Base-by-base conservation (phyloP, 129 eudicot genomes). In the Kitagawia praeruptora region DNA sequence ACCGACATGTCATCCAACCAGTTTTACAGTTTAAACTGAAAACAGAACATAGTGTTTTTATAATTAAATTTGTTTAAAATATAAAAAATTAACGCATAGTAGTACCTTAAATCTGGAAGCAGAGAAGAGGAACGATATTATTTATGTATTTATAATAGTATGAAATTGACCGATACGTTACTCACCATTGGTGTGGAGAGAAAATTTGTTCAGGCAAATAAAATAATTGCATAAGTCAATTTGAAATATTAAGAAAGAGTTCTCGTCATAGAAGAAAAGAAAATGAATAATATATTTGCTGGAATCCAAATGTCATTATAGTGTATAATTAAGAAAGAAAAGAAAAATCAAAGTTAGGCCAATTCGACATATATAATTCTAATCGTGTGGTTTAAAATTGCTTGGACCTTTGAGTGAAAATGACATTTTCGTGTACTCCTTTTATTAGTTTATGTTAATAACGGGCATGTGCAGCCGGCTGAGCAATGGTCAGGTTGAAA, bases 301-400 rank as follows among this genome's bases (percentile, higher is more conserved):
- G 69, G 69, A 61, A 61, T 46, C 49, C 49, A 46, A 46, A 46
- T 46, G 12, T 46, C 49, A 46, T 61, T 61, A 58, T 61, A 34
- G 37, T 25, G 34, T 61, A 0, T 1, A 31, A 67, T 14, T 31
- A 9, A 31, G 8, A 67, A 67, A 34, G 15, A 0, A 7, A 38
- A 16, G 38, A 71, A 71, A 19, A 61, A 3, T 73, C 77, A 73
- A 73, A 73, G 54, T 73, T 73, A 41, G 53, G 77, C 53, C 47
- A 23, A 73, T 73, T 41, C 34, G 46, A 73, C 15, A 23, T 73
- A 10, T 44, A 4, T 2, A 19, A 40, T 44, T 41, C 47, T 44
- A 73, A 41, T 73, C 38, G 25, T 44, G 47, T 73, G 54, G 54
- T 12, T 3, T 21, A 10, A 8, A 63, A 64, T 64, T 6, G 46